Evolutionary conservation across 225 moss, liverwort and hornwort genomes (phyloP).

Genomic region (Anthoceros angustus): DNA sequence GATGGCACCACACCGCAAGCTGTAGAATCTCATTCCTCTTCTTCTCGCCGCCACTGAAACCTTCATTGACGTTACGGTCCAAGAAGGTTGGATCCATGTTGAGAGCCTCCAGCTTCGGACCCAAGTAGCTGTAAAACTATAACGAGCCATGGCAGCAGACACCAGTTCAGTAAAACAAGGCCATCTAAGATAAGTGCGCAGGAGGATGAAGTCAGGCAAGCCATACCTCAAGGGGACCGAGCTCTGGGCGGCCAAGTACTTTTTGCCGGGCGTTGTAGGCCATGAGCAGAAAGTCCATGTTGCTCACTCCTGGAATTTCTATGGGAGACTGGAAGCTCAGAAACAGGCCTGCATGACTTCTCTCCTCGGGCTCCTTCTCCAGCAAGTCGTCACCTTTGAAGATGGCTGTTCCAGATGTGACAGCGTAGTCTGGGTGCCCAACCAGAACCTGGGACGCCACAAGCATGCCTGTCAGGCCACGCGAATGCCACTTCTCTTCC

Average conservation of each 20-base stretch:
- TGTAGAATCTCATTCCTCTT: slow-evolving; percentile 93
- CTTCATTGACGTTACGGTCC: slow-evolving; percentile 93
- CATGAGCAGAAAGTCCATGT: slow-evolving; percentile 97
- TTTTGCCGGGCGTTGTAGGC: slow-evolving; percentile 85
- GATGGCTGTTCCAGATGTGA: slow-evolving; percentile 47
- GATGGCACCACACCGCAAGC: slow-evolving; percentile 37
- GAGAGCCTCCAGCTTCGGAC: slow-evolving; percentile 58
- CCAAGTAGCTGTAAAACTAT: slow-evolving; percentile 84
- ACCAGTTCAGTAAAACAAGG: neutral
- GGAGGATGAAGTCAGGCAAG: neutral
- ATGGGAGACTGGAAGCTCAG: slow-evolving; percentile 91
- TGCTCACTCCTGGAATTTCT: slow-evolving; percentile 94
- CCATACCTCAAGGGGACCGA: slow-evolving; percentile 83
- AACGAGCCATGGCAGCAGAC: neutral
- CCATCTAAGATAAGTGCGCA: neutral
- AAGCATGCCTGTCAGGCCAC: neutral
- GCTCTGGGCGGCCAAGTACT: slow-evolving; percentile 58
- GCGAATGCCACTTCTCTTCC: neutral
- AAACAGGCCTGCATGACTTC: slow-evolving; percentile 72
- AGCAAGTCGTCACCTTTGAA: slow-evolving; percentile 93
- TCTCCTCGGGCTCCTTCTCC: slow-evolving; percentile 77
- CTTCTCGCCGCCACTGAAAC: slow-evolving; percentile 95
- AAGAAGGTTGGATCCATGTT: slow-evolving; percentile 92
- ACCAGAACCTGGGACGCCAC: slow-evolving; percentile 51
- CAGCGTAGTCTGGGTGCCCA: slow-evolving; percentile 83